These are phyloP conservation scores for Dendrothele bispora DNA, from an alignment of 768 basidiomycete species.

Conservation along the genomic window DNA sequence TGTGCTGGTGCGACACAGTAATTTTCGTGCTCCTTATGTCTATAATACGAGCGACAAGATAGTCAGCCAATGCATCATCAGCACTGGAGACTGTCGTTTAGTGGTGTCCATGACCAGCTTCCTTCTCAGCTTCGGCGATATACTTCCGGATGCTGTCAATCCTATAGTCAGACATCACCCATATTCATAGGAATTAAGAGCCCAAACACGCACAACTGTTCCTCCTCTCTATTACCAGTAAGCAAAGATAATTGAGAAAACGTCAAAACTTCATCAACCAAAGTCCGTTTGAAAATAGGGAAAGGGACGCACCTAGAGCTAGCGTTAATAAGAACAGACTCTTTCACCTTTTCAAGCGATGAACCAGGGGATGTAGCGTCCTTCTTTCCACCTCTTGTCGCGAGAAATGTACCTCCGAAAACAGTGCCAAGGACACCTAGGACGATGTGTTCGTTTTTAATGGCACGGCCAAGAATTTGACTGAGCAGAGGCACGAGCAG, in stretches of 20 bases:
- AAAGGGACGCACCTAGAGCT: slow-evolving; percentile 60
- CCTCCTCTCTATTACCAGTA: slow-evolving; percentile 63
- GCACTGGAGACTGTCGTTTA: too few species aligned
- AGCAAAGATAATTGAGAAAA: slow-evolving; percentile 11
- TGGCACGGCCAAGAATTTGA: slow-evolving; percentile 73
- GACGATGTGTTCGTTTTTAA: slow-evolving; percentile 81
- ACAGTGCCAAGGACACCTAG: slow-evolving; percentile 62
- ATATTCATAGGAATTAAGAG: slow-evolving; percentile 14
- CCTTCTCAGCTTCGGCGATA: slow-evolving; percentile 82
- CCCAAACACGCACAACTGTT: slow-evolving; percentile 66
- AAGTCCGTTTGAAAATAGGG: neutral
- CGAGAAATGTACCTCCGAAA: slow-evolving; percentile 53
- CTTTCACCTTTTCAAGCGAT: slow-evolving; percentile 58
- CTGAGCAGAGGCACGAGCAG: too few species aligned
- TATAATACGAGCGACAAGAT: too few species aligned
- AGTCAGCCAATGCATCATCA: too few species aligned
- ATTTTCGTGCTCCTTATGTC: too few species aligned
- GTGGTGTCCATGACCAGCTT: slow-evolving; percentile 43
- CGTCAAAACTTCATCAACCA: slow-evolving; percentile 3
- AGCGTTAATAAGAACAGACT: slow-evolving; percentile 62
- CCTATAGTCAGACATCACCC: slow-evolving; percentile 44
- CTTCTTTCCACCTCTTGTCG: slow-evolving; percentile 51
- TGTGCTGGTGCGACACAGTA: too few species aligned
- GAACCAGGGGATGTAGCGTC: slow-evolving; percentile 40
- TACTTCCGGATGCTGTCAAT: slow-evolving; percentile 75